Evolutionary conservation across 208 protist species (phyloP).

Genomic region (Leishmania tarentolae): DNA sequence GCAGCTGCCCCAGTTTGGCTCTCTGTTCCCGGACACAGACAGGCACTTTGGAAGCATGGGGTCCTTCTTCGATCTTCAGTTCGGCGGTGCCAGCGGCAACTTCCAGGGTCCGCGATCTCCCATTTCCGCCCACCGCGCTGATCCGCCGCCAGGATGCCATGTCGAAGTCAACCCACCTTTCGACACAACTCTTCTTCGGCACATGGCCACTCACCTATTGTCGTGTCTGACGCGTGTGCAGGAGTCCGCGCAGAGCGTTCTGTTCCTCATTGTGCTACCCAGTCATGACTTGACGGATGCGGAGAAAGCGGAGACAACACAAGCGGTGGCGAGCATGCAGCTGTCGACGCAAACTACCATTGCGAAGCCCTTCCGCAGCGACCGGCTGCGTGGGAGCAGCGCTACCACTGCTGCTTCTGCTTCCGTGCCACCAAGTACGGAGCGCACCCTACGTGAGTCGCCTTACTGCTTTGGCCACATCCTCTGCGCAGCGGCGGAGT

Average conservation of each 20-base stretch:
- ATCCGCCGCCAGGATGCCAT: constrained; percentile 19
- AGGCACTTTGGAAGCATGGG: constrained; percentile 74
- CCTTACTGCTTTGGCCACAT: constrained; percentile 53
- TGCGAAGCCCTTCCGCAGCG: background rate
- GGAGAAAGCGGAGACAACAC: constrained; percentile 20
- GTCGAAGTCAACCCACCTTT: constrained; percentile 90
- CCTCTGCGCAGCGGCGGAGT: constrained; percentile 49
- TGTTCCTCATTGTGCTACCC: constrained; percentile 70
- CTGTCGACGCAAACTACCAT: background rate
- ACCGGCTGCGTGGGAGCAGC: background rate
- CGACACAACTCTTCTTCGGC: constrained; percentile 65
- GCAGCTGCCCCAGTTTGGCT: constrained; percentile 72
- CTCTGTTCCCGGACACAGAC: constrained; percentile 88
- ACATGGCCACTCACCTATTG: constrained; percentile 47
- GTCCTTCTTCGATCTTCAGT: constrained; percentile 84
- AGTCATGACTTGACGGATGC: constrained; percentile 61
- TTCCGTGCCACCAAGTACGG: constrained; percentile 18
- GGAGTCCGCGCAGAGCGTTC: constrained; percentile 27
- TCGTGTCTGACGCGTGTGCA: constrained; percentile 16
- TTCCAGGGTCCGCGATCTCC: background rate
- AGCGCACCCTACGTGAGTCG: constrained; percentile 53
- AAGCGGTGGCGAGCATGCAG: background rate
- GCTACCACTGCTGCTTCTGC: background rate
- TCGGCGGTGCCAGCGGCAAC: constrained; percentile 27
- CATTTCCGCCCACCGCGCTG: background rate